Percentiles rank a stretch among this genome's conserved stretches.
phyloP scores from a whole-genome alignment of 2,329 filamentous ascomycete species.

The Clarireedia hainanense region DNA sequence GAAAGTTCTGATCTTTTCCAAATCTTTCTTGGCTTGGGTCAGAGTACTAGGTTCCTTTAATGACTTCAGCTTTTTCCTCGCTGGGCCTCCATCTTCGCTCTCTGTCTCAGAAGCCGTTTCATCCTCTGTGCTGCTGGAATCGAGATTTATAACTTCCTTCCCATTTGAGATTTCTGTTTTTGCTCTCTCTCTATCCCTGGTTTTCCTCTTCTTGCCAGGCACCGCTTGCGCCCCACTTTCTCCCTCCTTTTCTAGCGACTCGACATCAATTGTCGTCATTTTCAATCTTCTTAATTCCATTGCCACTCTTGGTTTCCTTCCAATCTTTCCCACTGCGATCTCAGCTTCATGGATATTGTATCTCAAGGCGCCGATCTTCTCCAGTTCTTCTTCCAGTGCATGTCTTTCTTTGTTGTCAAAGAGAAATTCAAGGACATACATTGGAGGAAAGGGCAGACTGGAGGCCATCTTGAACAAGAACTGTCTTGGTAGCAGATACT shows the following conservation, averaged over 20 bases:
- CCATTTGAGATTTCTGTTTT: constrained; percentile 16
- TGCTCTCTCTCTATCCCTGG: constrained; percentile 33
- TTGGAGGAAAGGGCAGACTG: neutral
- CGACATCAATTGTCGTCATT: neutral
- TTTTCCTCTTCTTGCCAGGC: neutral
- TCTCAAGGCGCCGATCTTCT: constrained; percentile 60
- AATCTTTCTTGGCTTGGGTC: neutral
- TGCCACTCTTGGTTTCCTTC: constrained; percentile 56
- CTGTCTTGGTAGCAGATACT: neutral
- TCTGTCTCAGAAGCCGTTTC: constrained; percentile 24
- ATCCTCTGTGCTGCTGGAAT: constrained; percentile 31
- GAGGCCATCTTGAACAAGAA: neutral
- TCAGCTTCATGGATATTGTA: constrained; percentile 53
- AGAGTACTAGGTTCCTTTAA: neutral
- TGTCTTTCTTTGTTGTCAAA: constrained; percentile 41
- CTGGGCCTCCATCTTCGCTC: neutral
- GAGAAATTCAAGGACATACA: constrained; percentile 49
- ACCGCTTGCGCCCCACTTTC: neutral
- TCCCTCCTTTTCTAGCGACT: neutral
- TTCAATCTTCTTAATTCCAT: constrained; percentile 4
- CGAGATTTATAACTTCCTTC: constrained; percentile 17
- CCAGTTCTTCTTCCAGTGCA: constrained; percentile 49
- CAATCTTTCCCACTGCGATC: constrained; percentile 67
- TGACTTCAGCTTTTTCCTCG: constrained; percentile 6
- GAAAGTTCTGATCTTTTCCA: neutral